Evolutionary conservation across 106 monocot genomes (phyloP), one percentile per base, ranked within the genome.

Genomic region (Amphibolis antarctica): DNA sequence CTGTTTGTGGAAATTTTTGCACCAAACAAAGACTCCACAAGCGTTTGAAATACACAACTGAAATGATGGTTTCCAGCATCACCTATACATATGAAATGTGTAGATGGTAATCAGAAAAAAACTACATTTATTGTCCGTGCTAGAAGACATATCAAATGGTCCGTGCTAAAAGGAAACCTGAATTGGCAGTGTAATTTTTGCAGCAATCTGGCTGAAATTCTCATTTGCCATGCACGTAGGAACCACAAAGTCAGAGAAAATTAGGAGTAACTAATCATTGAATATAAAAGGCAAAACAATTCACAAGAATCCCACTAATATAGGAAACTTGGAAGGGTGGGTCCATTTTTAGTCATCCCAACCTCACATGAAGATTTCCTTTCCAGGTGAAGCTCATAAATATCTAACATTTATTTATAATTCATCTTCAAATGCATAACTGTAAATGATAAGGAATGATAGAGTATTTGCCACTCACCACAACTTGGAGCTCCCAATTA

Each of bases 21-120:
- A 51, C 88, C 79, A 54, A 84, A 66, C 53, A 88, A 68, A 31
- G 59, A 62, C 65, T 84, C 84, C 46, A 88, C 24, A 59, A 88
- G 76, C 28, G 71, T 72, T 53, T 84, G 81, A 69, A 75, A 79
- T 18, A 76, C 59, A 42, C 80, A 80, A 21, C 18, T 70, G 9
- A 9, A 3, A 36, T 48, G 47, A 52, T 29, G 64, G 26, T 50
- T 31, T 20, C 74, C 74, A 46, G 44, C 49, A 18, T 44, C 71
- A 75, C 63, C 53, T 72, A 58, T 78, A n/a, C n/a, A n/a, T n/a
- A 72, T 30, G 3, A 46, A 9, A 67, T 45, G 9, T 1, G 18
- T 30, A 17, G 53, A 47, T 28, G 22, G 9, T 23, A 5, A 57
- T 21, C 30, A 45, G 22, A 71, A 27, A 25, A 5, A 61, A 42